A percentile compares a stretch with the other conserved stretches of the same genome.
phyloP scores from a whole-genome alignment of 73 alveolate species.

The Uronychia binucleata region DNA sequence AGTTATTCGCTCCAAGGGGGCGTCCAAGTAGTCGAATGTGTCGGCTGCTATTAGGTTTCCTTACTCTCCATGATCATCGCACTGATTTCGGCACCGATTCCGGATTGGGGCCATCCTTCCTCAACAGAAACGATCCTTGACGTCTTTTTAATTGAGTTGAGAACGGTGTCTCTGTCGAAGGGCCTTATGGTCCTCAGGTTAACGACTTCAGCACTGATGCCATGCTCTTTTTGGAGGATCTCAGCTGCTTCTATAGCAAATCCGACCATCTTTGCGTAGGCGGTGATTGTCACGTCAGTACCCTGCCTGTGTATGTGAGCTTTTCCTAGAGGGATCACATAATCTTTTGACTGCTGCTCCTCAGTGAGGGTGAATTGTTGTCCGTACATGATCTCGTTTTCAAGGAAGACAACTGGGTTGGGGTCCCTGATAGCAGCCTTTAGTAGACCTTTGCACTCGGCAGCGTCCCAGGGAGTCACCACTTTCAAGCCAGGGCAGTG shows the following conservation, averaged over 20 bases:
- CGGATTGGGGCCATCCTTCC: constrained; percentile 96
- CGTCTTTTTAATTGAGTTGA: constrained; percentile 88
- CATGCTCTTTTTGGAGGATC: constrained; percentile 64
- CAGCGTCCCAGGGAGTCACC: constrained; percentile 82
- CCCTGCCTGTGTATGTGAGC: constrained; percentile 89
- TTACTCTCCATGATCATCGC: constrained; percentile 87
- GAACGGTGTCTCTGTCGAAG: constrained; percentile 76
- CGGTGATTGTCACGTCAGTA: constrained; percentile 83
- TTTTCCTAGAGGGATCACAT: constrained; percentile 80
- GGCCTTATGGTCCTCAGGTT: constrained; percentile 86
- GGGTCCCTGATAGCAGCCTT: constrained; percentile 90
- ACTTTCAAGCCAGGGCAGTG: constrained; percentile 89
- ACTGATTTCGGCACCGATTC: constrained; percentile 91
- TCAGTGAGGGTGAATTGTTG: constrained; percentile 69
- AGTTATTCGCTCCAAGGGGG: constrained; percentile 90
- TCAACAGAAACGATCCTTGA: constrained; percentile 87
- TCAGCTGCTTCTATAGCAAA: constrained; percentile 86
- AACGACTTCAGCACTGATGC: constrained; percentile 80
- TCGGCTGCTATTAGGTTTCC: constrained; percentile 7
- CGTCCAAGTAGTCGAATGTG: constrained; percentile 87
- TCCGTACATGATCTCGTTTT: constrained; percentile 89
- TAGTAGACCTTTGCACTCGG: constrained; percentile 83
- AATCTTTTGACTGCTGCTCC: constrained; percentile 55
- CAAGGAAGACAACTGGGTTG: constrained; percentile 90
- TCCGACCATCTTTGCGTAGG: constrained; percentile 84